Base-by-base conservation (phyloP, 768 basidiomycete genomes). In the Leucocoprinus birnbaumii region DNA sequence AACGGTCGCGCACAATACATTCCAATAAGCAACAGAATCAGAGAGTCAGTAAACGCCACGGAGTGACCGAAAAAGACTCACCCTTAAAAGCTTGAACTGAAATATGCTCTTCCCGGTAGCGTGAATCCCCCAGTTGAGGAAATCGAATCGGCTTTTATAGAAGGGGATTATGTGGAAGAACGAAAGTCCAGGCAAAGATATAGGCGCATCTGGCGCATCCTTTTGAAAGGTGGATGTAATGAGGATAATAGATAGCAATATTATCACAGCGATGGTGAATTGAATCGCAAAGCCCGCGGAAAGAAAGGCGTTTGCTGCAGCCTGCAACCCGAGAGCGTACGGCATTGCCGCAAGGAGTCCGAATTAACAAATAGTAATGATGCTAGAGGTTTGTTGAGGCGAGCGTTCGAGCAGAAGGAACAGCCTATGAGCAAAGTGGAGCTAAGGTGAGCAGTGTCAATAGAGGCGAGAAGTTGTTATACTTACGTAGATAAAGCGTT, bases 121-220 rank as follows among this genome's bases (percentile, higher is more conserved):
- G 57, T 80, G 78, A 67, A 89, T 88, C 13, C 83, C 87, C 73
- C 83, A 80, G 62, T 82, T 84, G 57, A 91, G 64, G 66, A 91
- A 91, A 63, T 89, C 87, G 63, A 83, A 84, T 51, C 87, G 79
- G 60, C 70, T 72, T 44, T 78, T 80, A 66, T 89, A 89, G 75
- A 91, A 91, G 14, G 86, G 82, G 26, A 71, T 64, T 52, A 86
- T 84, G 59, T 80, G 76, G 61, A 81, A 75, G 53, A 86, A 71
- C 55, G 79, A 77, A 40, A 73, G 72, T 41, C 83, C 80, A 41
- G 87, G 87, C 5, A 90, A 73, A 49, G 72, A 73, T 44, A 71
- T 74, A 48, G 88, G 83, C 40, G 77, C 67, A 60, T 85, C 82
- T 13, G 71, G 65, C 27, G 69, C 74, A 57, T 80, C 78, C 53